Evolutionary conservation across 352 stramenopile species (phyloP).

Genomic region (Globisporangium radiosum): DNA sequence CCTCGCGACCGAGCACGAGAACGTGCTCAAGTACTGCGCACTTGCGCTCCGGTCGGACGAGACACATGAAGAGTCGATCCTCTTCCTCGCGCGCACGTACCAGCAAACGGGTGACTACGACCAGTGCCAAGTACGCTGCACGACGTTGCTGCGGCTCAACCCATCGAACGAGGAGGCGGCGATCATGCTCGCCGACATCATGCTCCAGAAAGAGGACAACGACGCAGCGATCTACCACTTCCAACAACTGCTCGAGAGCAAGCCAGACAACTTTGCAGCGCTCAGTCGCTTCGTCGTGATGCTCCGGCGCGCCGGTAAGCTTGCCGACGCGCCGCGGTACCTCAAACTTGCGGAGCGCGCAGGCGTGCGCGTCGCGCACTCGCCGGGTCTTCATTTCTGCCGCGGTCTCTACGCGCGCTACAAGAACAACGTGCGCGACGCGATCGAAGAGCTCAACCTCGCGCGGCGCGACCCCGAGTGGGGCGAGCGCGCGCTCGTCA

Average conservation of each 20-base stretch:
- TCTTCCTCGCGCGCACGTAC: constrained; percentile 73
- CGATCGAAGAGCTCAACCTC: constrained; percentile 89
- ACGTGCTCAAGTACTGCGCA: constrained; percentile 75
- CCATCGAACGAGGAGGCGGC: constrained; percentile 79
- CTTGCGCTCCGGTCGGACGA: constrained; percentile 73
- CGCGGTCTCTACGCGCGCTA: constrained; percentile 87
- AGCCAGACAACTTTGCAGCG: constrained; percentile 88
- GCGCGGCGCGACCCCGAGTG: constrained; percentile 84
- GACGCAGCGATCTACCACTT: constrained; percentile 87
- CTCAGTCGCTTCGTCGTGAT: constrained; percentile 87
- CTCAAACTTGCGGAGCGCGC: constrained; percentile 76
- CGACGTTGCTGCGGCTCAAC: constrained; percentile 74
- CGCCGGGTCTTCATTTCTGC: constrained; percentile 87
- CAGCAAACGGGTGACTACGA: constrained; percentile 74
- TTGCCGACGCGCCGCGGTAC: constrained; percentile 61
- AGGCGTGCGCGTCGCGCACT: constrained; percentile 63
- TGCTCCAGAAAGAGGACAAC: constrained; percentile 86
- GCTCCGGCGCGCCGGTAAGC: constrained; percentile 78
- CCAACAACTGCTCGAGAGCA: constrained; percentile 82
- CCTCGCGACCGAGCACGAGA: constrained; percentile 28
- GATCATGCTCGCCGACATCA: constrained; percentile 89
- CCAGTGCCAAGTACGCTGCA: constrained; percentile 82
- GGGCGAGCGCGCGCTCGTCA: constrained; percentile 80
- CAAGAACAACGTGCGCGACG: constrained; percentile 87
- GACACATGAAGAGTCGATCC: constrained; percentile 77